These are phyloP conservation scores for Termitomyces sp. DNA, from an alignment of 1,284 basidiomycete genomes.

Conservation along the genomic window DNA sequence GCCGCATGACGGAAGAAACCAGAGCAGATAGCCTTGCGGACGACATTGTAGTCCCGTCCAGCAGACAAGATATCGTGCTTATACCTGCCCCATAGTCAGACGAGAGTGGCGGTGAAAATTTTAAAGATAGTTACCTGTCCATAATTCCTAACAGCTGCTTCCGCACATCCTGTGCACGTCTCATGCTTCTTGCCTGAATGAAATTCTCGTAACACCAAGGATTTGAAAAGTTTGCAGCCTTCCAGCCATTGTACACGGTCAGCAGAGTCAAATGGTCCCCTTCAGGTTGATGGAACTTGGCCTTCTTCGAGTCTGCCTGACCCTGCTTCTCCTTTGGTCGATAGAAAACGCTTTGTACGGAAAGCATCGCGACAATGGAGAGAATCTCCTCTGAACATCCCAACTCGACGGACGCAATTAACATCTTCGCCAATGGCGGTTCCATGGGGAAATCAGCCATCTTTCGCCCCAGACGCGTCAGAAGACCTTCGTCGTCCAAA, in stretches of 20 bases:
- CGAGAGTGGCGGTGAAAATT: slow-evolving; percentile 14
- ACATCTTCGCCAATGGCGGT: slow-evolving; percentile 93
- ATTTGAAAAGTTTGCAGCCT: slow-evolving; percentile 89
- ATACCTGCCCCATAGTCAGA: slow-evolving; percentile 50
- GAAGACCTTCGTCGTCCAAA: slow-evolving; percentile 91
- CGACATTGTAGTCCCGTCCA: slow-evolving; percentile 89
- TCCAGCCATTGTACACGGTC: slow-evolving; percentile 99
- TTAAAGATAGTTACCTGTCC: slow-evolving; percentile 68
- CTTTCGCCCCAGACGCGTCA: slow-evolving; percentile 92
- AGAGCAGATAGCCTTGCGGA: slow-evolving; percentile 94
- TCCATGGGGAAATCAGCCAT: slow-evolving; percentile 99
- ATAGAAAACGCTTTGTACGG: slow-evolving; percentile 96
- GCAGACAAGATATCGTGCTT: slow-evolving; percentile 94
- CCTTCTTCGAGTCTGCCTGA: slow-evolving; percentile 98
- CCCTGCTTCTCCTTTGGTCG: slow-evolving; percentile 98
- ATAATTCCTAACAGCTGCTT: slow-evolving; percentile 98
- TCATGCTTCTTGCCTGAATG: slow-evolving; percentile 95
- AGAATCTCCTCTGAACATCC: slow-evolving; percentile 97
- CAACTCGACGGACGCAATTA: slow-evolving; percentile 96
- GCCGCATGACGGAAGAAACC: slow-evolving; percentile 96
- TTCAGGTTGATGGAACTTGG: slow-evolving; percentile 97
- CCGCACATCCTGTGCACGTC: slow-evolving; percentile 94
- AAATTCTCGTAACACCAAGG: slow-evolving; percentile 99
- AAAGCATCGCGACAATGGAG: slow-evolving; percentile 96
- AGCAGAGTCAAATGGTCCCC: slow-evolving; percentile 95